Conservation (phyloP, 148 eudicot species). For the Nepenthes gracilis region DNA sequence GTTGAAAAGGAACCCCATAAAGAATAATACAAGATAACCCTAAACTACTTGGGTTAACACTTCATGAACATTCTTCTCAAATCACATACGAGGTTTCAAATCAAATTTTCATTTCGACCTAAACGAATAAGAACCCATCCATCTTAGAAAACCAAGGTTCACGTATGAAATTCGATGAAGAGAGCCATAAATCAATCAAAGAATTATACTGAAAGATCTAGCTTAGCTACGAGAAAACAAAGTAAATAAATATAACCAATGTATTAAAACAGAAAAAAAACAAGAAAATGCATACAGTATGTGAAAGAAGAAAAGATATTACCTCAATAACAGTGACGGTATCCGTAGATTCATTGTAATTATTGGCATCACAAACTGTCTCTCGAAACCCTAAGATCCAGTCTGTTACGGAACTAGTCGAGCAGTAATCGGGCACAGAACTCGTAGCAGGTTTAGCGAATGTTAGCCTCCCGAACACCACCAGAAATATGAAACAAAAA, state of each 20-base stretch:
- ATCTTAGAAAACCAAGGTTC: no score
- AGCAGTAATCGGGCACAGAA: slow-evolving; percentile 23
- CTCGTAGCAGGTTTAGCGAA: slow-evolving; percentile 14
- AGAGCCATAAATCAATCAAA: no score
- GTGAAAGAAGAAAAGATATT: background rate
- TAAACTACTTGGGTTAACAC: no score
- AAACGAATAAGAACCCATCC: no score
- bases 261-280: background rate
- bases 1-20: no score
- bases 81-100: no score
- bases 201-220: no score
- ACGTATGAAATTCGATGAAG: no score
- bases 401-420: slow-evolving; percentile 34
- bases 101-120: no score
- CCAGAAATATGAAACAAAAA: slow-evolving; percentile 15
- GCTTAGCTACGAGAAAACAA: background rate
- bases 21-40: no score
- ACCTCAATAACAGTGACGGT: slow-evolving; percentile 57
- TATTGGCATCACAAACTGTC: slow-evolving; percentile 23
- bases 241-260: background rate
- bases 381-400: slow-evolving; percentile 37
- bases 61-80: no score
- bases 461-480: slow-evolving; percentile 25
- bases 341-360: slow-evolving; percentile 10
- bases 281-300: no score